Conservation (phyloP, 352 stramenopile species). For the Phytophthora foliorum region DNA sequence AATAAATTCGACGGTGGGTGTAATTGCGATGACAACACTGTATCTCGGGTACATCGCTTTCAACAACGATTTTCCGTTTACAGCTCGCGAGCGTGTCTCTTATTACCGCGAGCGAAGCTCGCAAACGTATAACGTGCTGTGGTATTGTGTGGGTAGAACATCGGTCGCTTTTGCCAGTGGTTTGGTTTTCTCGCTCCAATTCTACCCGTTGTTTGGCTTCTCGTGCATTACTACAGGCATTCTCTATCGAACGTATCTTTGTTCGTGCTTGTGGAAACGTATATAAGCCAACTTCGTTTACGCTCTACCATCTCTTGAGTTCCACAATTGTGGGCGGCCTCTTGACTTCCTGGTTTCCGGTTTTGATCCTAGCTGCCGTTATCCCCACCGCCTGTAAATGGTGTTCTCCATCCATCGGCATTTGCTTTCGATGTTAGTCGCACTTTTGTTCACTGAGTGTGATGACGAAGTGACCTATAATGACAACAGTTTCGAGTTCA, state of each 20-base stretch:
- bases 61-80: conserved; percentile 16
- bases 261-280: conserved; percentile 36
- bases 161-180: conserved; percentile 11
- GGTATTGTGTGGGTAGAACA: conserved; percentile 24
- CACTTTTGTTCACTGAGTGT: conserved; percentile 12
- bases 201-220: conserved; percentile 37
- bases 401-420: conserved; percentile 35
- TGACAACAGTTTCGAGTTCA: too few species aligned
- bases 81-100: conserved; percentile 8
- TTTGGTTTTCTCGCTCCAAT: conserved; percentile 16
- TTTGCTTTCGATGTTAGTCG: conserved; percentile 10
- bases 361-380: conserved; percentile 50
- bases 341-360: conserved; percentile 49
- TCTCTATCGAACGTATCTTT: conserved; percentile 30
- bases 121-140: conserved; percentile 21
- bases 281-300: conserved; percentile 35
- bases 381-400: conserved; percentile 56
- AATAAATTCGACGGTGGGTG: conserved; percentile 58
- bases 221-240: conserved; percentile 19
- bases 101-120: conserved; percentile 22
- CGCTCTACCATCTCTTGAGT: conserved; percentile 14
- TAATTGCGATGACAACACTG: conserved; percentile 24
- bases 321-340: conserved; percentile 14
- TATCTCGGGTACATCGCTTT: conserved; percentile 24
- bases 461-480: too few species aligned